phyloP scores from a whole-genome alignment of 306 rosid species.

The Parietaria judaica region DNA sequence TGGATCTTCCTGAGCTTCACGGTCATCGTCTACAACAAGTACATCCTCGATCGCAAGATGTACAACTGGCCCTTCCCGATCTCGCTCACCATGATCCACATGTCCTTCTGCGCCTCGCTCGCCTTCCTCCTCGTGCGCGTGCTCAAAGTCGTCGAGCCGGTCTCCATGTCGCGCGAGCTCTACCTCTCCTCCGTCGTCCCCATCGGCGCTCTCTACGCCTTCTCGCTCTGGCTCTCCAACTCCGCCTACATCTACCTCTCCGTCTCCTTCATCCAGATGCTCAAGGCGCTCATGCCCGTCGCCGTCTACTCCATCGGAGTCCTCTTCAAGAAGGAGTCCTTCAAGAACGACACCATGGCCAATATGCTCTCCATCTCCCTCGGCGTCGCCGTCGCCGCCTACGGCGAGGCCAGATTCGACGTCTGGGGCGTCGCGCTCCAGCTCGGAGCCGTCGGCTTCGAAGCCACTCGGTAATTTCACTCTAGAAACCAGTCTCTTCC shows the following conservation, averaged over 20 bases:
- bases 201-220: slow-evolving; percentile 87
- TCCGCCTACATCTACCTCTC: slow-evolving; percentile 87
- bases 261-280: slow-evolving; percentile 94
- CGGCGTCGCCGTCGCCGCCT: slow-evolving; percentile 87
- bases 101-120: slow-evolving; percentile 88
- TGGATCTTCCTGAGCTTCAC: slow-evolving; percentile 98
- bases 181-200: slow-evolving; percentile 80
- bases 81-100: slow-evolving; percentile 95
- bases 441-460: slow-evolving; percentile 79
- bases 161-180: slow-evolving; percentile 75
- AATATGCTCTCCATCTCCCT: slow-evolving; percentile 84
- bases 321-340: slow-evolving; percentile 49
- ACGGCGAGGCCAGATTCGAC: slow-evolving; percentile 80
- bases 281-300: slow-evolving; percentile 92
- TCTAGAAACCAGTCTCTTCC: too few species aligned
- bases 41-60: slow-evolving; percentile 86
- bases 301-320: slow-evolving; percentile 86
- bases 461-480: slow-evolving; percentile 41
- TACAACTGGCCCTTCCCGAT: slow-evolving; percentile 96
- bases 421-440: slow-evolving; percentile 65
- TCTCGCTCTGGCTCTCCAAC: slow-evolving; percentile 88
- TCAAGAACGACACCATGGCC: slow-evolving; percentile 60
- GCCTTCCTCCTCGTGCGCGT: slow-evolving; percentile 78
- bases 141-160: slow-evolving; percentile 71
- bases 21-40: slow-evolving; percentile 92